Conservation (phyloP, 768 basidiomycete genomes). For the Boletus sensibilis region DNA sequence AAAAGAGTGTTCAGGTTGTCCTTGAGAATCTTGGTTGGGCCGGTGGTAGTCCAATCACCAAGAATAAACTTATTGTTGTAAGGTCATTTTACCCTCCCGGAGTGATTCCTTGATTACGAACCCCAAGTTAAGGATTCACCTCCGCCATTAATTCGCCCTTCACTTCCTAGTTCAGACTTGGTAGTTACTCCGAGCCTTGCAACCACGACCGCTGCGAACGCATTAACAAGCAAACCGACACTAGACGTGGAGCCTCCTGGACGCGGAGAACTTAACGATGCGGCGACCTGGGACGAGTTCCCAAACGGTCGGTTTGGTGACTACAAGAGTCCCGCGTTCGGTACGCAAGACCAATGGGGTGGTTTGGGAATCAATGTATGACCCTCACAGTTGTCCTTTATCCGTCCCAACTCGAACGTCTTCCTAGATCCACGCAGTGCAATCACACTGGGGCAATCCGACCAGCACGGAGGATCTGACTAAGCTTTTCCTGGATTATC, state of each 20-base stretch:
- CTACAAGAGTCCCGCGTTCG: slow-evolving; percentile 95
- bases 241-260: slow-evolving; percentile 55
- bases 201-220: slow-evolving; percentile 56
- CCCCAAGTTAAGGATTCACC: slow-evolving; percentile 39
- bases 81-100: slow-evolving; percentile 14
- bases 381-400: neutral
- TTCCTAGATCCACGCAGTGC: slow-evolving; percentile 55
- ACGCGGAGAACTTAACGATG: slow-evolving; percentile 72
- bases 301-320: slow-evolving; percentile 99
- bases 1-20: slow-evolving; percentile 88
- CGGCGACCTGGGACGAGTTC: slow-evolving; percentile 90
- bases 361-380: slow-evolving; percentile 60
- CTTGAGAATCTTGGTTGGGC: slow-evolving; percentile 80
- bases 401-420: neutral
- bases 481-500: slow-evolving; percentile 73
- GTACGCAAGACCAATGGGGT: slow-evolving; percentile 76
- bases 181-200: slow-evolving; percentile 67
- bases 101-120: neutral
- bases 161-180: slow-evolving; percentile 35
- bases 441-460: slow-evolving; percentile 74
- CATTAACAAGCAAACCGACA: slow-evolving; percentile 48
- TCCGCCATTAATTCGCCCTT: slow-evolving; percentile 31
- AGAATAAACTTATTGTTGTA: slow-evolving; percentile 72
- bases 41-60: slow-evolving; percentile 38
- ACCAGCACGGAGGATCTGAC: slow-evolving; percentile 67